These are phyloP conservation scores for Alloteropsis angusta DNA, from an alignment of 202 grass and related monocot species.

Conservation along the genomic window DNA sequence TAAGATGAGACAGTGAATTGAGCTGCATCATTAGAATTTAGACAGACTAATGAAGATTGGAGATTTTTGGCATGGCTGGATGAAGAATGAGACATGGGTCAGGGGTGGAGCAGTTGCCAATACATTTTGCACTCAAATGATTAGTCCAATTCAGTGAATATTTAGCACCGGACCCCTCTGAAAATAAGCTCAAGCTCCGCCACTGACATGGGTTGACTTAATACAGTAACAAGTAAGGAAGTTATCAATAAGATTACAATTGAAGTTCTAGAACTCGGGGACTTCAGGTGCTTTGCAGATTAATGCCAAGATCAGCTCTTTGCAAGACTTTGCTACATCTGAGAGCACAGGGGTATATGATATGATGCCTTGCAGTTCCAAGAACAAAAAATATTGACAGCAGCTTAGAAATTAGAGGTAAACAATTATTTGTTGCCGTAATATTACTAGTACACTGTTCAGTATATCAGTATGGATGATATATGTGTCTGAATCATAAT, in stretches of 20 bases:
- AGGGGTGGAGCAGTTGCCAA: too few relatives aligned
- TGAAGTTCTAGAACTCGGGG: background rate
- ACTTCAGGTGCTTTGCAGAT: background rate
- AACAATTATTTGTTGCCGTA: background rate
- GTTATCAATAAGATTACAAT: background rate
- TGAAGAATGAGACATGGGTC: background rate
- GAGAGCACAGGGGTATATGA: background rate
- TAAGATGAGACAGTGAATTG: slow-evolving; percentile 7
- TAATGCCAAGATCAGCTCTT: background rate
- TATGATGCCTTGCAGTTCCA: background rate
- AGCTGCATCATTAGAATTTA: background rate
- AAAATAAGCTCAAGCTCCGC: too few relatives aligned
- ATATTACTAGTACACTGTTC: background rate
- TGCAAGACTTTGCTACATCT: background rate
- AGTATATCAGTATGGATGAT: background rate
- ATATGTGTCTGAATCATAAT: background rate
- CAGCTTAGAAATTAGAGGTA: slow-evolving; percentile 12
- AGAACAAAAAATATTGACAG: background rate
- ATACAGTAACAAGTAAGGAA: background rate
- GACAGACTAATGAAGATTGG: background rate
- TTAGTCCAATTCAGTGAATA: too few relatives aligned
- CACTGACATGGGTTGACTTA: background rate
- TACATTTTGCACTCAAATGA: too few relatives aligned
- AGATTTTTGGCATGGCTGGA: background rate
- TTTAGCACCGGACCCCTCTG: too few relatives aligned